Evolutionary conservation across 331 rosid genomes (phyloP).

Genomic region (Dryas integrifolia): DNA sequence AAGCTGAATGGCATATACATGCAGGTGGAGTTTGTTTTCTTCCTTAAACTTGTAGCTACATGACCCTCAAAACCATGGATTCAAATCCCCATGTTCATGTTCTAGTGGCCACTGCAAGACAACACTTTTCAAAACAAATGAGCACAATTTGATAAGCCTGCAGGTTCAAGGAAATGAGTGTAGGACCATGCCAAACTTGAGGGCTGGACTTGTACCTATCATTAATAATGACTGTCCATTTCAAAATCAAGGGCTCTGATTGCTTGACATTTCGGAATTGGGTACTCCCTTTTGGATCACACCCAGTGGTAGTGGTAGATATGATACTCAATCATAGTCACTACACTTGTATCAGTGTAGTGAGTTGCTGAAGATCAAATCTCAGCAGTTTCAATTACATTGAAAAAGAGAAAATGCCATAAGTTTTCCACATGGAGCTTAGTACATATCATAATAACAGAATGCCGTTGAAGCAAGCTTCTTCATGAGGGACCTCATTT

Average conservation of each 20-base stretch:
- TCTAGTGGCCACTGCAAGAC: slow-evolving; percentile 22
- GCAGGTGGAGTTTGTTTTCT: slow-evolving; percentile 26
- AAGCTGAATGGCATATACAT: slow-evolving; percentile 23
- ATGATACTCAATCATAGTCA: background rate
- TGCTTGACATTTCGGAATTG: slow-evolving; percentile 10
- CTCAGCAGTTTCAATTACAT: too few species aligned
- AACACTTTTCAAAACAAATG: slow-evolving; percentile 22
- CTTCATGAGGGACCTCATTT: slow-evolving; percentile 16
- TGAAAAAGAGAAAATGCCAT: background rate
- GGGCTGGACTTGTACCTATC: slow-evolving; percentile 60
- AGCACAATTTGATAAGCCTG: background rate
- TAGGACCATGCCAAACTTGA: slow-evolving; percentile 60
- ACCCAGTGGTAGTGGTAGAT: slow-evolving; percentile 28
- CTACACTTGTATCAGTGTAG: slow-evolving; percentile 22
- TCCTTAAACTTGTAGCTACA: slow-evolving; percentile 20
- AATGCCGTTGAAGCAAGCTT: slow-evolving; percentile 58
- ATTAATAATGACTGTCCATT: slow-evolving; percentile 52
- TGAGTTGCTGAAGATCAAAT: slow-evolving; percentile 18
- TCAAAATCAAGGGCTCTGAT: slow-evolving; percentile 52
- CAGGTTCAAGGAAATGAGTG: slow-evolving; percentile 37
- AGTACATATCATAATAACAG: slow-evolving; percentile 18
- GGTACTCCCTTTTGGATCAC: background rate
- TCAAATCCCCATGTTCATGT: slow-evolving; percentile 17
- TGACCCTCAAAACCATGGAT: slow-evolving; percentile 30
- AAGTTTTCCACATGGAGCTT: slow-evolving; percentile 31